Evolutionary conservation across 352 stramenopile genomes (phyloP).

Genomic region (Phytophthora macrochlamydospora): DNA sequence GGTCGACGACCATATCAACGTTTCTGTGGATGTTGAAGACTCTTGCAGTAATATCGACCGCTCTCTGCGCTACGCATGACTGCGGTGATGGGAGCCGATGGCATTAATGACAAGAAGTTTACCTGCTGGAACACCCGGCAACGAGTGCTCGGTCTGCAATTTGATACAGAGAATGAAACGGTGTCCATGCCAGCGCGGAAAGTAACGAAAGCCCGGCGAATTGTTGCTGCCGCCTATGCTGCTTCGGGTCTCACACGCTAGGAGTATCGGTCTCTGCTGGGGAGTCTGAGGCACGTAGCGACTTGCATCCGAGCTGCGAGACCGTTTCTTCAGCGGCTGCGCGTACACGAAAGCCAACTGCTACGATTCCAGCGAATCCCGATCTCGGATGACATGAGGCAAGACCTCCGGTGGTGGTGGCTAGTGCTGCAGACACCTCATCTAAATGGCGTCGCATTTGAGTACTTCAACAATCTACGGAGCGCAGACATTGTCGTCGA

Average conservation of each 20-base stretch:
- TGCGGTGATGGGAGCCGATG: neutral
- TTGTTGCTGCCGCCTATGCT: neutral
- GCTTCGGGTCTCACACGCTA: neutral
- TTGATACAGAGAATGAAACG: neutral
- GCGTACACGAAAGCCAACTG: neutral
- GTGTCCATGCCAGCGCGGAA: constrained; percentile 3
- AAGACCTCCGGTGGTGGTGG: constrained; percentile 28
- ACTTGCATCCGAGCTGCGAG: constrained; percentile 8
- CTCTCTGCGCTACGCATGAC: constrained; percentile 15
- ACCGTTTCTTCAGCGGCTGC: constrained; percentile 5
- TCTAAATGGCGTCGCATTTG: constrained; percentile 23
- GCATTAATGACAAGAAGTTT: constrained; percentile 20
- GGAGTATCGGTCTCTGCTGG: constrained; percentile 1
- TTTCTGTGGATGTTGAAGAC: neutral
- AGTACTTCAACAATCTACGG: constrained; percentile 18
- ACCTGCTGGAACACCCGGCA: neutral
- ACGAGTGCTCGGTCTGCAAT: constrained; percentile 6
- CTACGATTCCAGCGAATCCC: neutral
- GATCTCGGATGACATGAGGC: constrained; percentile 3
- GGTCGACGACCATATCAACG: constrained; percentile 13
- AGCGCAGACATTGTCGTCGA: constrained; percentile 9
- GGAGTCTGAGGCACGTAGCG: constrained; percentile 12
- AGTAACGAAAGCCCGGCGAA: neutral
- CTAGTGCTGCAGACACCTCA: constrained; percentile 9
- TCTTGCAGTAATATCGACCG: neutral